Base-by-base conservation (phyloP, 306 rosid genomes). In the Vigna nakashimae region DNA sequence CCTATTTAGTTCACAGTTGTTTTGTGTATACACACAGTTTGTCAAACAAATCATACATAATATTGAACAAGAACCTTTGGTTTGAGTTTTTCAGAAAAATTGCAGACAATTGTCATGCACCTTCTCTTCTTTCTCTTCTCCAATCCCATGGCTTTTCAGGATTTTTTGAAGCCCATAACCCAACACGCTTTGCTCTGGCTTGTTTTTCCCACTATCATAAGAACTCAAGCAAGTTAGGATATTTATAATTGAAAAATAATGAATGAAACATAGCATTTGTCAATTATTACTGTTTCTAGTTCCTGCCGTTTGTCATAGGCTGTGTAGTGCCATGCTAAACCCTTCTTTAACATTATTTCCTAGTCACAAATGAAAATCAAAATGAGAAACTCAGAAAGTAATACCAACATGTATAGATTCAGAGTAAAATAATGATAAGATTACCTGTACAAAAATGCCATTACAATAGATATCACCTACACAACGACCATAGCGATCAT, bases 61-160 rank as follows among this genome's bases (percentile, higher is more conserved):
- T 28, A 51, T 14, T 42, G 67, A 40, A 62, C 51, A 32, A 72
- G 43, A 56, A 14, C 30, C 7, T 76, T 22, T 15, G 38, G 4
- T 5, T 58, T 32, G 67, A 77, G 18, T 28, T 56, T 53, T 77
- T n/a, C 14, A 55, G 22, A 0, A 30, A 6, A 45, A 18, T 30
- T 69, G 20, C 45, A 15, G 42, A 69, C 48, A 12, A 34, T 11
- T 71, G 76, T 67, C 34, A 87, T 67, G 82, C 65, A 15, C 80
- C 92, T 71, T 79, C 74, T 15, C 95, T 62, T 75, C 9, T 87
- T 52, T 79, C 80, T 81, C 82, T 91, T 69, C 98, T 91, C 93
- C 97, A 96, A 1, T 96, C 96, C 99, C 98, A 96, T 57, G 99
- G 99, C 90, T 91, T 86, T 85, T 92, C 94, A 15, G 99, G 98